These are phyloP conservation scores for Alloteropsis semialata DNA, from an alignment of 176 grass and related monocot genomes.

Conservation along the genomic window DNA sequence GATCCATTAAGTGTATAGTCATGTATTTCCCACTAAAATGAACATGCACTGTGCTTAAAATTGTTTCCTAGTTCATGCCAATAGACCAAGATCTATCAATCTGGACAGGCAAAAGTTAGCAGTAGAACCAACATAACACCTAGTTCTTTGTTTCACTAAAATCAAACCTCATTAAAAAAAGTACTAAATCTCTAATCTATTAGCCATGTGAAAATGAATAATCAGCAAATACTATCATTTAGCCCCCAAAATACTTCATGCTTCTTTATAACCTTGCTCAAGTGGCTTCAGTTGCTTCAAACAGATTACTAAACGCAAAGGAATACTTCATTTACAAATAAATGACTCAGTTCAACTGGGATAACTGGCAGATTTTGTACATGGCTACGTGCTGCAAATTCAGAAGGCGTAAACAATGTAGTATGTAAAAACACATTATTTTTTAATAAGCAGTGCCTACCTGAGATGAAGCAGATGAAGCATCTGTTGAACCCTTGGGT, in stretches of 20 bases:
- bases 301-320: not conserved
- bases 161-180: not conserved
- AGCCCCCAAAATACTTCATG: not conserved
- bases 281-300: not conserved
- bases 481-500: slow-evolving; percentile 68
- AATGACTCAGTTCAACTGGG: not conserved
- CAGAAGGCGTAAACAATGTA: not conserved
- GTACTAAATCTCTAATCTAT: not conserved
- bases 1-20: not conserved
- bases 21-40: not conserved
- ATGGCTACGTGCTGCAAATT: not conserved
- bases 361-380: not conserved
- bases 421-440: too few relatives aligned
- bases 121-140: not conserved
- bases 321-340: not conserved
- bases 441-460: too few relatives aligned
- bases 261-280: not conserved
- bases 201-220: not conserved
- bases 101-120: not conserved
- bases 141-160: not conserved
- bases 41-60: not conserved
- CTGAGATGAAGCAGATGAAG: slow-evolving; percentile 78
- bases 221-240: not conserved
- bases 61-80: too few relatives aligned
- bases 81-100: not conserved